A percentile compares a stretch with the other conserved stretches of the same genome.
Evolutionary conservation across 352 stramenopile species (phyloP).

Genomic region (Pythium brachiatum): DNA sequence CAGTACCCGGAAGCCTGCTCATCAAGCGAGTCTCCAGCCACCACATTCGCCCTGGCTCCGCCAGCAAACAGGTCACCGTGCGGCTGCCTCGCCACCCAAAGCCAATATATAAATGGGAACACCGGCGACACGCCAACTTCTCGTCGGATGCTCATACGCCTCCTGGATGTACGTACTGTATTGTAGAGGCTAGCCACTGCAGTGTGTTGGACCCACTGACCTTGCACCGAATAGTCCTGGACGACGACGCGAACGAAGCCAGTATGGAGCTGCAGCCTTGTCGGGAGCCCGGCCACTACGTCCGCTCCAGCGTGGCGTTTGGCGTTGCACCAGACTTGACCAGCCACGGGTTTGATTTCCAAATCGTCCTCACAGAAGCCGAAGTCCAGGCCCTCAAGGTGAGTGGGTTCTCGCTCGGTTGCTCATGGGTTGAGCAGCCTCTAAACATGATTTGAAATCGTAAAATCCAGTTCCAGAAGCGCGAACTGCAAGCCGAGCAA

Average conservation of each 20-base stretch:
- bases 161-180: constrained; percentile 10
- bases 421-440: not conserved
- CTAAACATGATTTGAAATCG: not conserved
- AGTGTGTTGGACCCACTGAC: no score
- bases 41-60: constrained; percentile 16
- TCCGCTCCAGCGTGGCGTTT: constrained; percentile 34
- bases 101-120: constrained; percentile 61
- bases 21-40: constrained; percentile 32
- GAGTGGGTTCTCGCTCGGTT: not conserved
- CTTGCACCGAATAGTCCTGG: constrained; percentile 35
- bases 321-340: constrained; percentile 5
- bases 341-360: constrained; percentile 38
- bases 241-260: constrained; percentile 42
- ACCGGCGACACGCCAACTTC: constrained; percentile 23
- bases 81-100: constrained; percentile 35
- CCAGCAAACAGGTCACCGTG: constrained; percentile 33
- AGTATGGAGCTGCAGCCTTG: constrained; percentile 42
- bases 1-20: constrained; percentile 27
- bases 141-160: constrained; percentile 2
- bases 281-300: constrained; percentile 50
- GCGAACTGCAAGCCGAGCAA: constrained; percentile 53
- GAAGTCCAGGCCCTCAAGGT: constrained; percentile 62
- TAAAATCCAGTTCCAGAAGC: constrained; percentile 40
- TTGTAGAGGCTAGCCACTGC: no score
- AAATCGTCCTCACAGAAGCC: constrained; percentile 57